A percentile compares a stretch with the other conserved stretches of the same genome.
These are phyloP conservation scores for Santalum album DNA, from an alignment of 164 flowering plant species.

Conservation along the genomic window DNA sequence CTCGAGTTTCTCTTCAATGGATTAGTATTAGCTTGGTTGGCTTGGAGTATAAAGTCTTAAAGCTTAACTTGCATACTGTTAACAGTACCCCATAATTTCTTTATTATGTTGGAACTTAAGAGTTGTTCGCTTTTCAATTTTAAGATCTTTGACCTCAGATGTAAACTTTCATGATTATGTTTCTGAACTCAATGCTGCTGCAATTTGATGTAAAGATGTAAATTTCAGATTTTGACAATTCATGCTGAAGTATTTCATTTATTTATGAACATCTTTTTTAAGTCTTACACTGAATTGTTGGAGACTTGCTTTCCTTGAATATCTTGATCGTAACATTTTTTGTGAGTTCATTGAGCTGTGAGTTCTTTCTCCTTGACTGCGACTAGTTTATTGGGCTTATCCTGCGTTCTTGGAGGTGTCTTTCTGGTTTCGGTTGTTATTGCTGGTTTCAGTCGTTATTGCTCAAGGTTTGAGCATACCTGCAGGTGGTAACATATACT, in stretches of 20 bases:
- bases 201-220: neutral
- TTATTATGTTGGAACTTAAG: neutral
- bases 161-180: neutral
- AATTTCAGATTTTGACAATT: neutral
- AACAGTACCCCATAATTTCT: neutral
- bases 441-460: constrained; percentile 13
- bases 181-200: no score
- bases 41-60: no score
- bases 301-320: neutral
- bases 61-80: neutral
- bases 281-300: no score
- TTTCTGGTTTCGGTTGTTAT: constrained; percentile 14
- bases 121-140: neutral
- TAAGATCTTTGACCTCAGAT: neutral
- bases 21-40: no score
- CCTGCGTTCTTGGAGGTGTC: constrained; percentile 19
- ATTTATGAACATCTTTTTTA: no score
- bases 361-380: constrained; percentile 30
- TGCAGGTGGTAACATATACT: constrained; percentile 15
- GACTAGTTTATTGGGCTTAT: constrained; percentile 18
- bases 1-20: no score
- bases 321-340: neutral
- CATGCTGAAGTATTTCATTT: no score
- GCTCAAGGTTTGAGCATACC: constrained; percentile 10
- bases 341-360: neutral